Conservation (phyloP, 2,329 filamentous ascomycete species). For the Microcyclosporella mali region DNA sequence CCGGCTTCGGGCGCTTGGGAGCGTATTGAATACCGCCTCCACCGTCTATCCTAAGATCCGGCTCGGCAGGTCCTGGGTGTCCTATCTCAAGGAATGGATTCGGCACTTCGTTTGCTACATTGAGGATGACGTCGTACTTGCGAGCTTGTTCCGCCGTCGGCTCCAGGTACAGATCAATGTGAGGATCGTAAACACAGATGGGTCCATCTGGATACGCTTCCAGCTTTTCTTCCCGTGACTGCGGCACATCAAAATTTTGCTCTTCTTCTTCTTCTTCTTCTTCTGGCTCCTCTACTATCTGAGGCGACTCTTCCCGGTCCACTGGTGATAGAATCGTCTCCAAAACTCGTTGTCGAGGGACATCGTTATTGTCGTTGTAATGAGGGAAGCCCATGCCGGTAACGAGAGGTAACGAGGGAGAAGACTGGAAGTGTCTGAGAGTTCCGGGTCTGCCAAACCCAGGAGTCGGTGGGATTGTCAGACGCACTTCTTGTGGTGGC, state of each 20-base stretch:
- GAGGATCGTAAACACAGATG: conserved; percentile 72
- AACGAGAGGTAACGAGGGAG: conserved; percentile 52
- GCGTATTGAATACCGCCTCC: conserved; percentile 32
- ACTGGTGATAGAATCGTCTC: conserved; percentile 29
- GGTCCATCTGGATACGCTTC: conserved; percentile 78
- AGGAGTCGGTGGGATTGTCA: conserved; percentile 53
- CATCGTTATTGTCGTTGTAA: conserved; percentile 6
- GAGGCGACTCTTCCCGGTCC: conserved; percentile 9
- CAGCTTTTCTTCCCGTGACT: conserved; percentile 62
- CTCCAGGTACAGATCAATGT: conserved; percentile 73
- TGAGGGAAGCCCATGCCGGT: conserved; percentile 35
- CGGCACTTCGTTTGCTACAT: conserved; percentile 73
- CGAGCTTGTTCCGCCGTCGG: conserved; percentile 71
- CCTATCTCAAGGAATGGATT: conserved; percentile 57
- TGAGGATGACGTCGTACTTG: conserved; percentile 75
- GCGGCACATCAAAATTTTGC: conserved; percentile 49
- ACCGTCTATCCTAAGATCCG: conserved; percentile 31
- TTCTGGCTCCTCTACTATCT: conserved; percentile 29
- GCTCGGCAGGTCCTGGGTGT: conserved; percentile 17
- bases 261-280: conserved; percentile 42
- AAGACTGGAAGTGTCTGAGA: conserved; percentile 57
- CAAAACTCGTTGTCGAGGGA: conserved; percentile 16
- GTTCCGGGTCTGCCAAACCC: conserved; percentile 44
- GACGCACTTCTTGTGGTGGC: conserved; percentile 53
- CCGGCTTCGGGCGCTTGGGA: conserved; percentile 18